Conservation (phyloP, 768 basidiomycete genomes). For the Suillus hirtellus region DNA sequence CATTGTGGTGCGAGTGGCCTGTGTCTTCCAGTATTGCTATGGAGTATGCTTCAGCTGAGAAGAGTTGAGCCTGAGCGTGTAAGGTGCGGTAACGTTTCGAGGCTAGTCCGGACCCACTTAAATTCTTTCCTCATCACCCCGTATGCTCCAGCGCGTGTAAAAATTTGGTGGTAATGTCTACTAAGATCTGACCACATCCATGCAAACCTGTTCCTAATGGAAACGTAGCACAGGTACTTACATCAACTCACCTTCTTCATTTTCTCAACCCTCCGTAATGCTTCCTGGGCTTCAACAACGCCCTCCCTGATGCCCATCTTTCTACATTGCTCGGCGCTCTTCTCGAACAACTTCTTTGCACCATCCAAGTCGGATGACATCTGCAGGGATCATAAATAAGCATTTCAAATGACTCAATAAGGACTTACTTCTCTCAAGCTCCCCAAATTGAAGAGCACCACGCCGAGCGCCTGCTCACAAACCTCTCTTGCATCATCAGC, state of each 20-base stretch:
- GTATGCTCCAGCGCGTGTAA: no score
- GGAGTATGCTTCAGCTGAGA: background rate
- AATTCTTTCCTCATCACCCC: background rate
- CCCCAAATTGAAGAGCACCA: conserved; percentile 62
- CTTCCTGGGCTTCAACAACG: conserved; percentile 35
- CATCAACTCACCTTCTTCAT: conserved; percentile 1
- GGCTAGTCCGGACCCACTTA: background rate
- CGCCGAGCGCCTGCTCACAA: conserved; percentile 58
- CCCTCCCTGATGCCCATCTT: conserved; percentile 35
- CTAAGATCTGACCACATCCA: background rate
- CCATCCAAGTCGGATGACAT: conserved; percentile 33
- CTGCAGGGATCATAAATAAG: conserved; percentile 19
- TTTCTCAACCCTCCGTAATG: conserved; percentile 31
- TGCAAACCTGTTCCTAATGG: background rate
- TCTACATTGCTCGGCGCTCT: conserved; percentile 33
- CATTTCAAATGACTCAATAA: background rate
- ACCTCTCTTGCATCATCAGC: conserved; percentile 32
- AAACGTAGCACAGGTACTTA: background rate
- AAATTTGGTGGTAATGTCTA: background rate
- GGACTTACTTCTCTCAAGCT: conserved; percentile 46
- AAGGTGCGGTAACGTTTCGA: background rate
- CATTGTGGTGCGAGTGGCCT: no score
- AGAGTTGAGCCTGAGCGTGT: background rate
- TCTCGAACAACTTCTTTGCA: conserved; percentile 33
- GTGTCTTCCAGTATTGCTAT: background rate